Percentiles rank a stretch among this genome's conserved stretches.
phyloP scores from a whole-genome alignment of 2,329 filamentous ascomycete species.

The Alternaria longipes region DNA sequence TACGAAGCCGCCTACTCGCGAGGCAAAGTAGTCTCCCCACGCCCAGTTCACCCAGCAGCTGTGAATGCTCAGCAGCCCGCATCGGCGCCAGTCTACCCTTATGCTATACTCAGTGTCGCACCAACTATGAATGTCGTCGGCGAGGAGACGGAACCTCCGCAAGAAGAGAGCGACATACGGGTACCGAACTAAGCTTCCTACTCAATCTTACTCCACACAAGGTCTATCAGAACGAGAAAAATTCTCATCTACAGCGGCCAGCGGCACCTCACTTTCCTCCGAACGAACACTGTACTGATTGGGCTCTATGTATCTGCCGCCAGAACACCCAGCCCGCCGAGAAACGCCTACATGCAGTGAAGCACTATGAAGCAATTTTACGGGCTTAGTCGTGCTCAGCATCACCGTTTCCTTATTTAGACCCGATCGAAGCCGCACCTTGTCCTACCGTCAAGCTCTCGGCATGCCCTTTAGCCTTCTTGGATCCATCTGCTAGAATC shows the following conservation, averaged over 20 bases:
- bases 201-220: neutral
- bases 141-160: slow-evolving; percentile 18
- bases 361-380: slow-evolving; percentile 16
- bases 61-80: neutral
- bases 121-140: neutral
- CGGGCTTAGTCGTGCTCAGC: slow-evolving; percentile 9
- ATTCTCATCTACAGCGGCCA: neutral
- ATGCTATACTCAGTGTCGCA: slow-evolving; percentile 2
- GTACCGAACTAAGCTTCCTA: neutral
- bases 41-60: slow-evolving; percentile 1
- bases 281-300: too few relatives aligned
- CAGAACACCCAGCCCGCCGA: neutral
- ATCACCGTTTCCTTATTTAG: neutral
- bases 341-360: slow-evolving; percentile 16
- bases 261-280: neutral
- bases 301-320: too few relatives aligned
- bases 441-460: neutral
- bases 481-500: neutral
- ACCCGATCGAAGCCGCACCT: neutral
- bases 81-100: neutral
- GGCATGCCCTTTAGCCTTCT: neutral
- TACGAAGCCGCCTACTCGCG: slow-evolving; percentile 40
- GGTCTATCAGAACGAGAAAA: neutral
- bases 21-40: slow-evolving; percentile 36
- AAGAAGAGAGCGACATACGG: neutral